Evolutionary conservation across 305 asterid genomes (phyloP).

Genomic region (Fraxinus velutina): DNA sequence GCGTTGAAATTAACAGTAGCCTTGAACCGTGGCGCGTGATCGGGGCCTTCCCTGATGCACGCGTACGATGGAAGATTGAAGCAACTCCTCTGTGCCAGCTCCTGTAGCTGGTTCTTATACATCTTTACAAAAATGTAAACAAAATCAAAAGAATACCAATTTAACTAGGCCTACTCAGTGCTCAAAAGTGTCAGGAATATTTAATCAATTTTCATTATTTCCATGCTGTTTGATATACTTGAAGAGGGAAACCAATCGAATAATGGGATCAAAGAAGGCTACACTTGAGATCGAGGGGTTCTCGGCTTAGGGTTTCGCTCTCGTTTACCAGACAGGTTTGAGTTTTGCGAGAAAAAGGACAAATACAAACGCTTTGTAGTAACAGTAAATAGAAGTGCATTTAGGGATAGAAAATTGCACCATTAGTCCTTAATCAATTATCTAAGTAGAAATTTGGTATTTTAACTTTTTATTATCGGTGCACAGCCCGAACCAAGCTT

Average conservation of each 20-base stretch:
- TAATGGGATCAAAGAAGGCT: neutral
- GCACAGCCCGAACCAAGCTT: neutral
- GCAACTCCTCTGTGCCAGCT: constrained; percentile 55
- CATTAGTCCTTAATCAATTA: neutral
- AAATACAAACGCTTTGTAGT: neutral
- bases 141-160: neutral
- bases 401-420: neutral
- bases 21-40: constrained; percentile 55
- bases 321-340: neutral
- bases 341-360: neutral
- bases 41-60: constrained; percentile 54
- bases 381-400: neutral
- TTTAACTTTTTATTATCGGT: neutral
- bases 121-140: constrained; percentile 24
- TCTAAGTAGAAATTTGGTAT: neutral
- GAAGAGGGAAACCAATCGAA: neutral
- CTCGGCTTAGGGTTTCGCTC: neutral
- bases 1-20: constrained; percentile 52
- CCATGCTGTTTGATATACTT: neutral
- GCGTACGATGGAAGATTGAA: constrained; percentile 48
- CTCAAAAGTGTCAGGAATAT: neutral
- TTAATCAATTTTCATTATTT: neutral
- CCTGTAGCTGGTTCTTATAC: constrained; percentile 55
- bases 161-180: neutral
- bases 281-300: neutral